Evolutionary conservation across 768 basidiomycete genomes (phyloP), one percentile per base, ranked within the genome.

Genomic region (Botryobasidium botryosum): DNA sequence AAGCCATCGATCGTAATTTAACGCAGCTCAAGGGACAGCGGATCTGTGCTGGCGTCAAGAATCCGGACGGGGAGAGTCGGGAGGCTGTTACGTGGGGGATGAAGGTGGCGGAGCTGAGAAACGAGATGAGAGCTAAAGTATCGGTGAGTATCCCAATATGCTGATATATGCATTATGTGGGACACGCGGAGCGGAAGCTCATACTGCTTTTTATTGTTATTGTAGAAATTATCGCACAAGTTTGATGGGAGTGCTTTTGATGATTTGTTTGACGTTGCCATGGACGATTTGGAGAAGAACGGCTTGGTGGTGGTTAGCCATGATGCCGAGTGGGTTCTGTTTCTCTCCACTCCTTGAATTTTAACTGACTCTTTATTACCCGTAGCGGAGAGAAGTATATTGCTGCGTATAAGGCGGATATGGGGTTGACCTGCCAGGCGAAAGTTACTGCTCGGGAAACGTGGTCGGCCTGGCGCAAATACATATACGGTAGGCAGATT

Each of bases 41-140:
- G 47, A 51, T 83, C 7, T 88, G 85, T 58, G 65, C 63, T 31
- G 73, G 76, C 31, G 70, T 68, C 27, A 62, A 40, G 24, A 7
- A 10, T 10, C 44, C 60, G 38, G 71, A 75, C 44, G 75, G 72
- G 8, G 75, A 48, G 77, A 83, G n/a, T n/a, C n/a, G n/a, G n/a
- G n/a, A n/a, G 52, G 84, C 81, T n/a, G 70, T 68, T 56, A 71
- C 66, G 55, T 87, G 80, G 79, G 86, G 85, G 38, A 51, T 77
- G 23, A 71, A 75, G 45, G 56, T 80, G n/a, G 68, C 68, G 36
- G 62, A 59, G 10, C 58, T 88, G 51, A 68, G 69, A 46, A 69
- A 75, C 43, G 27, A 23, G 39, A 36, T 24, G 42, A 53, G 43
- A 15, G 38, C 25, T 40, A 47, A 39, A 44, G 44, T 17, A 40